Evolutionary conservation across 805 yeast species (phyloP).

Genomic region (Metschnikowia henanensis): DNA sequence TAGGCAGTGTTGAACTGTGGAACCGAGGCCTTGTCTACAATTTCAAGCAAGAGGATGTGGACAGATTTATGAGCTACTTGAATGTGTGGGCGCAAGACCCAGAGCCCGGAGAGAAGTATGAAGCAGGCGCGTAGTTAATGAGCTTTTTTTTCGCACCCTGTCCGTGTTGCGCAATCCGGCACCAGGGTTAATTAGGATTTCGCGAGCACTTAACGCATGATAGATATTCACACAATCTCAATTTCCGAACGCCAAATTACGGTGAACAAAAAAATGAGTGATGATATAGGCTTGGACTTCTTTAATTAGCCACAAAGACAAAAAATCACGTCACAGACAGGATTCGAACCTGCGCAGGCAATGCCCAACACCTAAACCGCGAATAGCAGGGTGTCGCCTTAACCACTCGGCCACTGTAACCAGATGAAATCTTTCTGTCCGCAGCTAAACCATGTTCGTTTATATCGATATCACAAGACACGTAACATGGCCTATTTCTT

Average conservation of each 20-base stretch:
- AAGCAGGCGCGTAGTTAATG: not conserved
- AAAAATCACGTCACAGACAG: slow-evolving; percentile 93
- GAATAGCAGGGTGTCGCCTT: slow-evolving; percentile 89
- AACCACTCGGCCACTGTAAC: slow-evolving; percentile 91
- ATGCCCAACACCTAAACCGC: slow-evolving; percentile 44
- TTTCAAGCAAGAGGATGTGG: slow-evolving; percentile 14
- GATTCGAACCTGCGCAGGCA: slow-evolving; percentile 97
- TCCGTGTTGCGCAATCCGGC: not conserved
- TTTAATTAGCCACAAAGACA: slow-evolving; percentile 6
- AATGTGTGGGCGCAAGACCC: slow-evolving; percentile 26
- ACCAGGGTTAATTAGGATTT: no score
- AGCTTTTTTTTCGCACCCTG: not conserved
- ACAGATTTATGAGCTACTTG: slow-evolving; percentile 19
- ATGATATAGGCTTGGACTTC: not conserved
- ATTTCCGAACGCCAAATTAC: no score
- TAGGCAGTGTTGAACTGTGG: slow-evolving; percentile 24
- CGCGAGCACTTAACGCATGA: no score
- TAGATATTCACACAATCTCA: no score
- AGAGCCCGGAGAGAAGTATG: not conserved
- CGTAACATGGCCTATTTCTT: no score
- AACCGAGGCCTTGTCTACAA: slow-evolving; percentile 22
- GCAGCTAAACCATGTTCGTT: no score
- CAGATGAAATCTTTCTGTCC: not conserved
- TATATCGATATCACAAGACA: no score
- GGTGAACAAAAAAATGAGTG: no score